phyloP scores from a whole-genome alignment of 148 eudicot genomes.

The Chenopodium berlandieri region DNA sequence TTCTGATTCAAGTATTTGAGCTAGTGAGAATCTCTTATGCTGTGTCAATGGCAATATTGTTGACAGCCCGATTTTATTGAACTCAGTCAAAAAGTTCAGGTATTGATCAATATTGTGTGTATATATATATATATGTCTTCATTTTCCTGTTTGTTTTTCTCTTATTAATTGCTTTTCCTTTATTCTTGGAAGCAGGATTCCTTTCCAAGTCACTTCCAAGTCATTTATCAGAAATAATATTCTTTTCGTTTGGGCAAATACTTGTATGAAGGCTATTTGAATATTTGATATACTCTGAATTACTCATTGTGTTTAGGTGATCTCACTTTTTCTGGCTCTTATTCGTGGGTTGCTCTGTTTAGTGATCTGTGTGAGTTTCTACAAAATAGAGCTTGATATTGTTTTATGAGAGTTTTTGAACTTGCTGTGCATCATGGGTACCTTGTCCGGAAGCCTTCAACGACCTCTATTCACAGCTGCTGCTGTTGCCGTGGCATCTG shows the following conservation, averaged over 20 bases:
- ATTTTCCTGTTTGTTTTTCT: conserved; percentile 7
- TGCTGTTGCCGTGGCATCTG: too few relatives aligned
- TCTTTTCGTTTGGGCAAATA: neutral
- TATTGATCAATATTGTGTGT: conserved; percentile 12
- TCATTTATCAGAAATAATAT: neutral
- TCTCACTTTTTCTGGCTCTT: conserved; percentile 1
- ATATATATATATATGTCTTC: neutral
- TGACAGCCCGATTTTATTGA: conserved; percentile 49
- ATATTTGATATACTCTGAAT: conserved; percentile 7
- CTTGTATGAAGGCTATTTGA: neutral
- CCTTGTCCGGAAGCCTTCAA: too few relatives aligned
- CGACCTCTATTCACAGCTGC: too few relatives aligned
- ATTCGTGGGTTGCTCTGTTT: conserved; percentile 1
- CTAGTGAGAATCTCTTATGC: too few relatives aligned
- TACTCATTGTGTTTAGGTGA: conserved; percentile 39
- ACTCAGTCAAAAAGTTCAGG: conserved; percentile 18
- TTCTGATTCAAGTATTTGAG: too few relatives aligned
- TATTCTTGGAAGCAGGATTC: neutral
- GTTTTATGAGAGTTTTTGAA: too few relatives aligned
- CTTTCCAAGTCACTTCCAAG: neutral
- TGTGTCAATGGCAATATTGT: conserved; percentile 13
- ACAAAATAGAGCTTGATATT: too few relatives aligned
- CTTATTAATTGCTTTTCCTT: conserved; percentile 2
- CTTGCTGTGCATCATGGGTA: too few relatives aligned
- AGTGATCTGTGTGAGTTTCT: too few relatives aligned